Evolutionary conservation across 1,284 basidiomycete species (phyloP).

Genomic region (Sparassis latifolia): DNA sequence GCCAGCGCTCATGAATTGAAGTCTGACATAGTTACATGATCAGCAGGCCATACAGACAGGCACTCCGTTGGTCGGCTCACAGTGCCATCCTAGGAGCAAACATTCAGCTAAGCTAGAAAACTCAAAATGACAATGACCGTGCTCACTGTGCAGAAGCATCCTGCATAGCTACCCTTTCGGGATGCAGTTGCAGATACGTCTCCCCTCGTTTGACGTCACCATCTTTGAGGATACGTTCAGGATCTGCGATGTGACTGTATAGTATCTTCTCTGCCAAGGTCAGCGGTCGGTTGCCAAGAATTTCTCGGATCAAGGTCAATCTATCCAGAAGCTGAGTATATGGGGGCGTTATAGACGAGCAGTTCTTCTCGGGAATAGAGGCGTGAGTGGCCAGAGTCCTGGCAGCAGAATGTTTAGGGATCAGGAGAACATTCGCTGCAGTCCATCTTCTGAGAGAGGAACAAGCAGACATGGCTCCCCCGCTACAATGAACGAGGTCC

Average conservation of each 20-base stretch:
- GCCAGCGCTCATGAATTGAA: constrained; percentile 99
- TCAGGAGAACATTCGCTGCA: background rate
- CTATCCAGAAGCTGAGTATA: constrained; percentile 76
- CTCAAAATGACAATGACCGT: background rate
- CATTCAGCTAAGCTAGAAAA: background rate
- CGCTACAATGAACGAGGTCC: no score
- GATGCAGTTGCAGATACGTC: constrained; percentile 84
- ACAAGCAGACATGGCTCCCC: constrained; percentile 8
- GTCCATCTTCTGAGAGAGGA: constrained; percentile 8
- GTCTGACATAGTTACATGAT: constrained; percentile 33
- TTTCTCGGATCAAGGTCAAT: constrained; percentile 64
- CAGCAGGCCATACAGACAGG: background rate
- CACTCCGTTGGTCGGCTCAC: constrained; percentile 34
- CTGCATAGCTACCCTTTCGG: constrained; percentile 97
- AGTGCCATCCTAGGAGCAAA: constrained; percentile 59
- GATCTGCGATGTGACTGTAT: constrained; percentile 88
- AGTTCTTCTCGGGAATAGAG: constrained; percentile 53
- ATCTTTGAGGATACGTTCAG: constrained; percentile 64
- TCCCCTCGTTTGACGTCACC: constrained; percentile 77
- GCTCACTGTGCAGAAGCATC: constrained; percentile 95
- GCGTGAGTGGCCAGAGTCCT: constrained; percentile 51
- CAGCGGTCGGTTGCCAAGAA: constrained; percentile 68
- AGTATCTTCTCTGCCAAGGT: constrained; percentile 98
- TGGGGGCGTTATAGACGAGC: constrained; percentile 82
- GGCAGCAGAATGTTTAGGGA: no score